Conservation (phyloP, 345 rosid species). For the Aquilaria yunnanensis region DNA sequence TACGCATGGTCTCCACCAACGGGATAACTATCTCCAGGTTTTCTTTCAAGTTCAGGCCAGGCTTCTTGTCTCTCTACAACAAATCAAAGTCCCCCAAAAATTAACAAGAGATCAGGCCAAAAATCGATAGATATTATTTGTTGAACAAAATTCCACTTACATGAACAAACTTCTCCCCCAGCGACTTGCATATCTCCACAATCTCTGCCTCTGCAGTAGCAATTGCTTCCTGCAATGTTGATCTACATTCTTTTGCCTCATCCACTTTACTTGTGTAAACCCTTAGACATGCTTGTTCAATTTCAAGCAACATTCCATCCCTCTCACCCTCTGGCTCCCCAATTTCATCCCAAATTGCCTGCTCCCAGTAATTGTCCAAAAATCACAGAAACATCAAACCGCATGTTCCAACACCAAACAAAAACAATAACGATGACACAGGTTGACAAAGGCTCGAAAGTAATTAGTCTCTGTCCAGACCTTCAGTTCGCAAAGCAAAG, state of each 20-base stretch:
- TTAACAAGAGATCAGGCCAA: not conserved
- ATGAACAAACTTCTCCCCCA: slow-evolving; percentile 38
- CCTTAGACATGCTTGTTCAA: slow-evolving; percentile 47
- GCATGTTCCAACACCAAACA: not conserved
- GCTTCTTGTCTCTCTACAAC: slow-evolving; percentile 23
- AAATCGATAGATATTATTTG: not conserved
- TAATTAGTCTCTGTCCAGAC: slow-evolving; percentile 18
- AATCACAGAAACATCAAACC: not conserved
- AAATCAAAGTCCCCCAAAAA: not conserved
- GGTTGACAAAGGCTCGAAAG: not conserved
- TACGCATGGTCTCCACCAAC: slow-evolving; percentile 37
- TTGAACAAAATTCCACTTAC: slow-evolving; percentile 20
- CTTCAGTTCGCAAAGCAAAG: slow-evolving; percentile 47
- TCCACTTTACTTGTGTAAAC: slow-evolving; percentile 46
- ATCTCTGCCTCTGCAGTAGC: slow-evolving; percentile 44
- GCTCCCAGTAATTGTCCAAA: not conserved
- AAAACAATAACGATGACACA: not conserved
- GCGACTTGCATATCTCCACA: slow-evolving; percentile 36
- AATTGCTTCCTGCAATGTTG: slow-evolving; percentile 35
- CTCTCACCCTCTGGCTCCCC: slow-evolving; percentile 47
- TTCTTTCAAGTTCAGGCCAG: slow-evolving; percentile 42
- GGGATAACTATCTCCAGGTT: slow-evolving; percentile 33
- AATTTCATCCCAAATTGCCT: slow-evolving; percentile 65
- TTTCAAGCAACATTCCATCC: slow-evolving; percentile 39
- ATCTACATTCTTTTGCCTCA: slow-evolving; percentile 37